A percentile compares a stretch with the other conserved stretches of the same genome.
Evolutionary conservation across 257 asterid genomes (phyloP).

Genomic region (Echites panduratus): DNA sequence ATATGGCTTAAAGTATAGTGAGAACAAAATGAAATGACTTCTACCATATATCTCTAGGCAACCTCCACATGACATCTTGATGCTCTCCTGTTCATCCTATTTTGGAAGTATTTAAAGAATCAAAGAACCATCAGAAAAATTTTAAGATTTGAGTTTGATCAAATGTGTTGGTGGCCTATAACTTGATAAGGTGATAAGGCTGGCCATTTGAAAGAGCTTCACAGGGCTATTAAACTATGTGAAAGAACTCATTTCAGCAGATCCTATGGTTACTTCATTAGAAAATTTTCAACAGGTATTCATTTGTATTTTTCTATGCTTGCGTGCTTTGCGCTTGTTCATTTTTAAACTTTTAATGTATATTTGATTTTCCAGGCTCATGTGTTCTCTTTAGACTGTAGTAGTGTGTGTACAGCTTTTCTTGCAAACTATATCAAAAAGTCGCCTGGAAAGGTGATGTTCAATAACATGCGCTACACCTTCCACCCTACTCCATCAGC

Average conservation of each 20-base stretch:
- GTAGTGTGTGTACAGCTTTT: conserved; percentile 6
- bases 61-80: no score
- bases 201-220: conserved; percentile 72
- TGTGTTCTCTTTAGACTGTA: conserved; percentile 59
- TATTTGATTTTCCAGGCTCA: conserved; percentile 49
- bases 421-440: no score
- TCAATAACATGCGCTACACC: no score
- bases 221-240: conserved; percentile 67
- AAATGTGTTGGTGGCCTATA: no score
- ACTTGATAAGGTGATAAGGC: conserved; percentile 26
- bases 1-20: no score
- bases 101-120: no score
- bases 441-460: conserved; percentile 1
- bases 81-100: no score
- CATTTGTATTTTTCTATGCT: conserved; percentile 1
- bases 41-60: background rate
- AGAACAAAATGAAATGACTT: no score
- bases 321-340: background rate
- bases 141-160: no score
- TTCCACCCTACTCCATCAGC: conserved; percentile 15
- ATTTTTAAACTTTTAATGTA: conserved; percentile 4
- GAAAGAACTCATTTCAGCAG: conserved; percentile 76
- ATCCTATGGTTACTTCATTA: conserved; percentile 58
- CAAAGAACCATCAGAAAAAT: no score
- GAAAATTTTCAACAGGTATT: conserved; percentile 84